Conservation (phyloP, 441 rosid genomes). For the Biscutella auriculata region DNA sequence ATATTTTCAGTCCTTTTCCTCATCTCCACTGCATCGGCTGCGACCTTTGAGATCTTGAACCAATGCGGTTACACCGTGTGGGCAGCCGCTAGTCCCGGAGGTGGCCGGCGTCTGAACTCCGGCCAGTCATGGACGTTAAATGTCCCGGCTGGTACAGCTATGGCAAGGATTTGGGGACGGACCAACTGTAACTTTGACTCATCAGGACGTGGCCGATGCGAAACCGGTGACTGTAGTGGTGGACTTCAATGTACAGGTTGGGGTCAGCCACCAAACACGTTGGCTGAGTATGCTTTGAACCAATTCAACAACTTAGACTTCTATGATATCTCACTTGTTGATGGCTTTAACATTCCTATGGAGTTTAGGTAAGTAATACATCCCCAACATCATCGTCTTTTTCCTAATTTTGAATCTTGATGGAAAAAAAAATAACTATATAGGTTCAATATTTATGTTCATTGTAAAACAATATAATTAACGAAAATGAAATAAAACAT, state of each 20-base stretch:
- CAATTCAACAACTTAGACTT: slow-evolving; percentile 31
- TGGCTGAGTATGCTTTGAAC: slow-evolving; percentile 32
- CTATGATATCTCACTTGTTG: slow-evolving; percentile 30
- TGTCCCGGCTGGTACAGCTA: slow-evolving; percentile 21
- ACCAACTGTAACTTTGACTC: slow-evolving; percentile 27
- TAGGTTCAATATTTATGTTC: too few relatives aligned
- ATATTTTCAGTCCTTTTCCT: slow-evolving; percentile 1
- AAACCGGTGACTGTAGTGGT: slow-evolving; percentile 34
- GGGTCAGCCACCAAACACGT: slow-evolving; percentile 33
- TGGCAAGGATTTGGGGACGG: slow-evolving; percentile 35
- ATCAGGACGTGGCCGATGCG: slow-evolving; percentile 24
- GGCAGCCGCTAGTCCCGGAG: slow-evolving; percentile 37
- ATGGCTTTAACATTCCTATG: slow-evolving; percentile 43
- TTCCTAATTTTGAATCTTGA: too few relatives aligned
- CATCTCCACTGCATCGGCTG: slow-evolving; percentile 13
- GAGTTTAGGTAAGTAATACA: slow-evolving; percentile 25
- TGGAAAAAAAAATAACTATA: too few relatives aligned
- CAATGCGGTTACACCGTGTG: slow-evolving; percentile 36
- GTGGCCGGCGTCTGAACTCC: slow-evolving; percentile 21
- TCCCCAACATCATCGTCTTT: not conserved
- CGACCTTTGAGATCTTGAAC: slow-evolving; percentile 31
- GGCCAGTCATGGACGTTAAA: slow-evolving; percentile 24
- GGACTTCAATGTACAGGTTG: slow-evolving; percentile 23
- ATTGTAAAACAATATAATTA: too few relatives aligned
- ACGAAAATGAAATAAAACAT: too few relatives aligned